phyloP scores from a whole-genome alignment of 1,284 basidiomycete genomes.

The Sutorius eximius region DNA sequence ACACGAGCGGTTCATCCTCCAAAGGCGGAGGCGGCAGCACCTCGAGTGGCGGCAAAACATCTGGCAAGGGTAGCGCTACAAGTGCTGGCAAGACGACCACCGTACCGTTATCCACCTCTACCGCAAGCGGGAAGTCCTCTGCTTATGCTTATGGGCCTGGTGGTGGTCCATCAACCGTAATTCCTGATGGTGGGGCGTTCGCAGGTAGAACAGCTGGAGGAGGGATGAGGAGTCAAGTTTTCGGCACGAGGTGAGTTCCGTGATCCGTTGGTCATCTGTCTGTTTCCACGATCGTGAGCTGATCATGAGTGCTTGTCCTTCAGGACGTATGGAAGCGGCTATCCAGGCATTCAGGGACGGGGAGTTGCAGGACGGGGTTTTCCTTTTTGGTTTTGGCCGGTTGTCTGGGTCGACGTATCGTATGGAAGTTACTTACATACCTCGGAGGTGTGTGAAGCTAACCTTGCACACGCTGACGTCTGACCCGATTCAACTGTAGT shows the following conservation, averaged over 20 bases:
- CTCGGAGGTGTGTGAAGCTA: conserved; percentile 19
- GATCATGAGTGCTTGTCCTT: conserved; percentile 1
- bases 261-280: not conserved
- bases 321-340: conserved; percentile 42
- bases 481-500: conserved; percentile 38
- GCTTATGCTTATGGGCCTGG: conserved; percentile 41
- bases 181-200: conserved; percentile 44
- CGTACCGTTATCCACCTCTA: conserved; percentile 31
- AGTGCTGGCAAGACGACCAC: conserved; percentile 19
- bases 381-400: conserved; percentile 41
- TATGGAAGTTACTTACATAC: conserved; percentile 16
- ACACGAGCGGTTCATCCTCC: conserved; percentile 10
- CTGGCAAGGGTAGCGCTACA: conserved; percentile 3
- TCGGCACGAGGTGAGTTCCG: conserved; percentile 39
- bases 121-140: conserved; percentile 26
- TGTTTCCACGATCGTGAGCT: not conserved
- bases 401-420: conserved; percentile 28
- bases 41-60: conserved; percentile 15
- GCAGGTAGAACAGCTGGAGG: conserved; percentile 45
- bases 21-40: conserved; percentile 18
- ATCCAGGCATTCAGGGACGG: conserved; percentile 32
- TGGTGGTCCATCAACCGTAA: conserved; percentile 35
- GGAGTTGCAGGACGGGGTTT: conserved; percentile 36
- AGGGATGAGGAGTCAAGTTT: conserved; percentile 40
- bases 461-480: not conserved